Evolutionary conservation across 495 filamentous ascomycete species (phyloP).

Genomic region (Staphylotrichum longicolle): DNA sequence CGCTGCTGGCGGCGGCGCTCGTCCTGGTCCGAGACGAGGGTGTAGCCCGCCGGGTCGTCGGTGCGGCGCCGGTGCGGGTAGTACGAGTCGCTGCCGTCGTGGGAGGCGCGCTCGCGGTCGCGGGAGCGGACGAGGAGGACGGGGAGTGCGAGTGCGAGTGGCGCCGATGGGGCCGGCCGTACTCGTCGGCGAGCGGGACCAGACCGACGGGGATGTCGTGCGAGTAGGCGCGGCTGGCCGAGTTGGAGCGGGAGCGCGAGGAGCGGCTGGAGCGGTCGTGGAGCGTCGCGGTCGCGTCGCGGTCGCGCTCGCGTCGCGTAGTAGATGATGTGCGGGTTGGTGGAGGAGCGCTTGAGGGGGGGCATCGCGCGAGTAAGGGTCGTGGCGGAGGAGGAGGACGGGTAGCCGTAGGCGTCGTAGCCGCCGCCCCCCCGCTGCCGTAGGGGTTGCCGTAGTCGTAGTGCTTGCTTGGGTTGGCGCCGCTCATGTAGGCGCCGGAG

Average conservation of each 20-base stretch:
- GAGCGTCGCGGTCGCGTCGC: conserved; percentile 20
- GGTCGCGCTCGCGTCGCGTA: conserved; percentile 22
- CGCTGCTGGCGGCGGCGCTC: conserved; percentile 30
- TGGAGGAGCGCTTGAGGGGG: conserved; percentile 25
- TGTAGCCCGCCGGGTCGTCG: conserved; percentile 22
- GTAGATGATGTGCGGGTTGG: conserved; percentile 31
- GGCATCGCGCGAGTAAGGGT: conserved; percentile 15
- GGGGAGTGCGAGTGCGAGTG: background rate
- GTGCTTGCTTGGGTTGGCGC: conserved; percentile 23
- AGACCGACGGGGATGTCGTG: conserved; percentile 25
- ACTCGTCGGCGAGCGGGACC: conserved; percentile 26
- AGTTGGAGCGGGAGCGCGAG: conserved; percentile 20
- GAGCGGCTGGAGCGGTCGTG: conserved; percentile 13
- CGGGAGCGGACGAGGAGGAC: conserved; percentile 20
- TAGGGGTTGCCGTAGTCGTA: conserved; percentile 31
- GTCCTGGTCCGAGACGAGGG: conserved; percentile 29
- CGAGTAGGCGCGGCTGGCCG: conserved; percentile 22
- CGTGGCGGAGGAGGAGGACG: conserved; percentile 21
- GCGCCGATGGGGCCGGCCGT: conserved; percentile 20
- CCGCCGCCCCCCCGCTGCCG: conserved; percentile 1
- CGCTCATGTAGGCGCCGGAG: conserved; percentile 36
- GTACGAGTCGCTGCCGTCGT: conserved; percentile 16
- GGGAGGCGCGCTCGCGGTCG: conserved; percentile 1
- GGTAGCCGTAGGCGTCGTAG: conserved; percentile 27
- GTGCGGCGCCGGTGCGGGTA: conserved; percentile 21